phyloP scores from a whole-genome alignment of 2,329 filamentous ascomycete species.

The Aspergillus fijiensis region DNA sequence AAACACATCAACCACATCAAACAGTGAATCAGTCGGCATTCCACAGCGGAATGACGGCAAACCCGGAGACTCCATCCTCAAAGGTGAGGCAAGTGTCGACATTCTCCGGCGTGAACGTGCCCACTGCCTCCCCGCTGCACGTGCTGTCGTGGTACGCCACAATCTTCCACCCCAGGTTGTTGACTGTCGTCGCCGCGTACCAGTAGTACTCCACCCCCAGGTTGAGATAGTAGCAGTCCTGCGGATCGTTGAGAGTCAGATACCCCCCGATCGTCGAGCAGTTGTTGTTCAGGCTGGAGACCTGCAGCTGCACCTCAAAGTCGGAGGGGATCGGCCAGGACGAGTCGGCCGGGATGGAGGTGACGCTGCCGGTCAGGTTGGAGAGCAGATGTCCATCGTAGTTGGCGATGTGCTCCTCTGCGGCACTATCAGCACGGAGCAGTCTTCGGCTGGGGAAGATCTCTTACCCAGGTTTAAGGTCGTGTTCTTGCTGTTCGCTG shows the following conservation, averaged over 20 bases:
- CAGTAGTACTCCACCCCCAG: not conserved
- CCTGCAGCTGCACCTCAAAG: not conserved
- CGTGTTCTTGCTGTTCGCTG: too few species aligned
- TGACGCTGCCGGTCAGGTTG: constrained; percentile 11
- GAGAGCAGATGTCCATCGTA: constrained; percentile 18
- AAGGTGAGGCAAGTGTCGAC: not conserved
- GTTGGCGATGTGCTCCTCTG: constrained; percentile 20
- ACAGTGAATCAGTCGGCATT: constrained; percentile 3
- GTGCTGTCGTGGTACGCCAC: constrained; percentile 1
- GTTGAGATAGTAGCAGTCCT: too few species aligned
- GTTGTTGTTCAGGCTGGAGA: not conserved
- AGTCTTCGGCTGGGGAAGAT: too few species aligned
- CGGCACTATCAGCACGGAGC: not conserved
- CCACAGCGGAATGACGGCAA: constrained; percentile 3
- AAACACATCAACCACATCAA: not conserved
- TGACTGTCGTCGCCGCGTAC: not conserved
- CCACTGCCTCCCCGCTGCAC: not conserved
- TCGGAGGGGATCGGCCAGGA: constrained; percentile 7
- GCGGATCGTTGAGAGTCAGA: too few species aligned
- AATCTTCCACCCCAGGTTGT: constrained; percentile 14
- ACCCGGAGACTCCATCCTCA: not conserved
- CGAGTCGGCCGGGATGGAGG: constrained; percentile 5
- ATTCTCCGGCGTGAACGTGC: not conserved
- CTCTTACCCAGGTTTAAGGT: too few species aligned
- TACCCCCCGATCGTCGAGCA: too few species aligned